phyloP scores from a whole-genome alignment of 2,329 filamentous ascomycete genomes.

The Rhynchosporium graminicola region DNA sequence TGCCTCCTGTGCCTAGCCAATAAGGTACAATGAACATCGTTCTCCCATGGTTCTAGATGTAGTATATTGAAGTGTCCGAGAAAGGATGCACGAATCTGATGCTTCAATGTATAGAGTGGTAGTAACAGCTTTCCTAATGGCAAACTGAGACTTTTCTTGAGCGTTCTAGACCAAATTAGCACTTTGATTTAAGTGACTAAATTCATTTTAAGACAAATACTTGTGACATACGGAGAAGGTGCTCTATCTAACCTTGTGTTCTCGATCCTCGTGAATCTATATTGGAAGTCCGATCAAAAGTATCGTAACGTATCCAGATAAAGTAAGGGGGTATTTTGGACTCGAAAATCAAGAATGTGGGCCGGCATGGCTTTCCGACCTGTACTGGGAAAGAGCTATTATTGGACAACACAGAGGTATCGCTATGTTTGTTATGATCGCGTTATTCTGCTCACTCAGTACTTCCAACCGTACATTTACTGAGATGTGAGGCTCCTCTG shows the following conservation, averaged over 20 bases:
- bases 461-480: not conserved
- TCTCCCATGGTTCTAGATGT: too few relatives aligned
- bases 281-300: slow-evolving; percentile 1
- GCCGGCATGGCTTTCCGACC: slow-evolving; percentile 8
- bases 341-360: slow-evolving; percentile 12
- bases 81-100: too few relatives aligned
- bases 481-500: not conserved
- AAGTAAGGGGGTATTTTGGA: not conserved
- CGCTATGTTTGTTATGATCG: not conserved
- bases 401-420: not conserved
- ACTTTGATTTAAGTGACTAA: too few relatives aligned
- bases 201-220: not conserved
- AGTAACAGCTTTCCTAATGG: not conserved
- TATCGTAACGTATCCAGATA: not conserved
- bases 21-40: too few relatives aligned
- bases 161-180: not conserved
- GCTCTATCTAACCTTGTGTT: slow-evolving; percentile 1
- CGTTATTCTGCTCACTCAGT: not conserved
- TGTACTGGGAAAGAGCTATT: slow-evolving; percentile 3
- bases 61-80: too few relatives aligned
- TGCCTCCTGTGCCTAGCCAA: too few relatives aligned
- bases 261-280: slow-evolving; percentile 9
- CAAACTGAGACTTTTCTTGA: slow-evolving; percentile 9
- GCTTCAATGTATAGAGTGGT: too few relatives aligned
- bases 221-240: slow-evolving; percentile 9